These are phyloP conservation scores for Stenogyne calaminthoides DNA, from an alignment of 305 asterid genomes.

Conservation along the genomic window DNA sequence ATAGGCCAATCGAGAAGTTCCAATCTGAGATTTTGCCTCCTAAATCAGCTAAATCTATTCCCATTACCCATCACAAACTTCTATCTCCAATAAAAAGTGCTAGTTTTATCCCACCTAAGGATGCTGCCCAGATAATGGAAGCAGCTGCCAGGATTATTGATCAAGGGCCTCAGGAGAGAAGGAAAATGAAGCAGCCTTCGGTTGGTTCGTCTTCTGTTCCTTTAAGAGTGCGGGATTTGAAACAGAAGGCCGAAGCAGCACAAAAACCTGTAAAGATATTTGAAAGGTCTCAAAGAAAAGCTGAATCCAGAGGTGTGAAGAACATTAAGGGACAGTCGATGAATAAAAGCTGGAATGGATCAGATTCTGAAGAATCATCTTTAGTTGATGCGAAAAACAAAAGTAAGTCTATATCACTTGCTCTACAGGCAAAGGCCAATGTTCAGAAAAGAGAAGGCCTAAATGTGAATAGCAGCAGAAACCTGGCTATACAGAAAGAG, in stretches of 20 bases:
- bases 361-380: constrained; percentile 51
- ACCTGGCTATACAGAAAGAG: constrained; percentile 44
- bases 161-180: constrained; percentile 47
- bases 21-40: constrained; percentile 87
- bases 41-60: constrained; percentile 85
- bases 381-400: constrained; percentile 38
- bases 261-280: constrained; percentile 45
- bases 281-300: constrained; percentile 50
- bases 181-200: constrained; percentile 47
- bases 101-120: constrained; percentile 50
- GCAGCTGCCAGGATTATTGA: constrained; percentile 87
- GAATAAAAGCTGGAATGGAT: constrained; percentile 55
- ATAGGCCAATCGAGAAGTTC: constrained; percentile 72
- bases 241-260: constrained; percentile 64
- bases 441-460: constrained; percentile 74
- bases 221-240: constrained; percentile 62
- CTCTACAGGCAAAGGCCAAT: constrained; percentile 87
- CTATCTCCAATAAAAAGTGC: constrained; percentile 81
- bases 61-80: constrained; percentile 80
- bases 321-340: constrained; percentile 46
- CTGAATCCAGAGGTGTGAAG: constrained; percentile 49
- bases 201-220: constrained; percentile 69
- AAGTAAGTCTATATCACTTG: constrained; percentile 82
- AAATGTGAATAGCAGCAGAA: constrained; percentile 21
- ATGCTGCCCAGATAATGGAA: constrained; percentile 89